These are phyloP conservation scores for Mycena pura DNA, from an alignment of 768 basidiomycete species.

Conservation along the genomic window DNA sequence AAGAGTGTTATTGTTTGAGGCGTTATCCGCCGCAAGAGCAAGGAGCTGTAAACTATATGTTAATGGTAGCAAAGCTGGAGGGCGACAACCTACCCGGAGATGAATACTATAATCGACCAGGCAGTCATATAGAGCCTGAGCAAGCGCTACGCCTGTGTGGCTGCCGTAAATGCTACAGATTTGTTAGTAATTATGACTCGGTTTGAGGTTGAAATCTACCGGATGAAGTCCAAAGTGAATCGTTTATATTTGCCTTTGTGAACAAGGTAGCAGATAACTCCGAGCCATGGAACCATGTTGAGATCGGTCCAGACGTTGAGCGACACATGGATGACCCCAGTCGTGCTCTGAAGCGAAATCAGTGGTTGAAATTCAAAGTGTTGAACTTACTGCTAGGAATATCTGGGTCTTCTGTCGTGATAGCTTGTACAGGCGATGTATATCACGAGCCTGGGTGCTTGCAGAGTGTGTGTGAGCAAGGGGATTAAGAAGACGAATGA, in stretches of 20 bases:
- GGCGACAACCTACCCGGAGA: not conserved
- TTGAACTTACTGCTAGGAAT: too few species aligned
- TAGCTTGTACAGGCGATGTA: too few species aligned
- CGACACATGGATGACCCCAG: not conserved
- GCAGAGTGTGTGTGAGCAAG: too few species aligned
- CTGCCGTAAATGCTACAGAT: not conserved
- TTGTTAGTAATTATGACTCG: not conserved
- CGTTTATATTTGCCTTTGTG: not conserved
- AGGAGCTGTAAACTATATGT: not conserved
- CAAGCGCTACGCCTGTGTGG: not conserved
- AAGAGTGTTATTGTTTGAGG: not conserved
- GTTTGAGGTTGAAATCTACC: not conserved
- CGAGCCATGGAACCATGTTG: not conserved
- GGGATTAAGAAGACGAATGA: too few species aligned
- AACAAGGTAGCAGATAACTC: not conserved
- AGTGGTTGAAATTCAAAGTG: too few species aligned
- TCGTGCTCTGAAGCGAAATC: not conserved
- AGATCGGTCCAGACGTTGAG: not conserved
- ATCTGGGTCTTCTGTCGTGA: too few species aligned
- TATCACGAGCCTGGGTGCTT: too few species aligned
- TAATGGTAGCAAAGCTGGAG: not conserved
- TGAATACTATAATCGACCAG: not conserved
- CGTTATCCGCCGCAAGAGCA: not conserved
- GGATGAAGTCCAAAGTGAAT: not conserved
- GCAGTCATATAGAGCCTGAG: not conserved